phyloP scores from a whole-genome alignment of 768 basidiomycete species.

The Dioszegia crocea region DNA sequence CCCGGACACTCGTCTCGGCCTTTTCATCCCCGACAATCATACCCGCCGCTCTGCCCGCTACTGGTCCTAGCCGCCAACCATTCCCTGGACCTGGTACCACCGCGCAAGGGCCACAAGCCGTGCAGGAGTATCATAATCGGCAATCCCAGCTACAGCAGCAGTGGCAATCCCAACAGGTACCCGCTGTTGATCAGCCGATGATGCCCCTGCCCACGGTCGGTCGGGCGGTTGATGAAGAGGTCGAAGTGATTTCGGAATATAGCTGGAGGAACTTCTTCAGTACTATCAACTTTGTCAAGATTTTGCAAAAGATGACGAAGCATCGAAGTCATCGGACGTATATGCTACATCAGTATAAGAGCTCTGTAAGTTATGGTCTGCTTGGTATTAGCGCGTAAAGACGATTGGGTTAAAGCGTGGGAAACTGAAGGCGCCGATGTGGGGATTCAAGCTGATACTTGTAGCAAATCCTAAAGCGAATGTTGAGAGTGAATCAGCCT shows the following conservation, averaged over 20 bases:
- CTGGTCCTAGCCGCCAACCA: background rate
- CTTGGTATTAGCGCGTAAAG: too few relatives aligned
- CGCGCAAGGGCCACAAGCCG: background rate
- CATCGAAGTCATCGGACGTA: slow-evolving; percentile 88
- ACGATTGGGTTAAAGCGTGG: too few relatives aligned
- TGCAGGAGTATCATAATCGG: too few relatives aligned
- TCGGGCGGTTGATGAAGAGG: slow-evolving; percentile 66
- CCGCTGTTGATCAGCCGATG: background rate
- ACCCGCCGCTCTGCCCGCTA: slow-evolving; percentile 55
- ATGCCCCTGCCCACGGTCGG: background rate
- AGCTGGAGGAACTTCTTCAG: slow-evolving; percentile 98
- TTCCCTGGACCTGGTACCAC: slow-evolving; percentile 35
- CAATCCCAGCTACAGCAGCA: slow-evolving; percentile 58
- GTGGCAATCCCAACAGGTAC: background rate
- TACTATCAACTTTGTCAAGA: slow-evolving; percentile 92
- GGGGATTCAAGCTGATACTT: too few relatives aligned
- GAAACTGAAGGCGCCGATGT: too few relatives aligned
- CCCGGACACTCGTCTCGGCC: background rate
- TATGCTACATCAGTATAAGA: slow-evolving; percentile 97
- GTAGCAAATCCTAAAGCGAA: slow-evolving; percentile 93
- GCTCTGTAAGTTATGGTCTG: slow-evolving; percentile 64
- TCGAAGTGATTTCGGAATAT: slow-evolving; percentile 88
- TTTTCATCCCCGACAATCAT: slow-evolving; percentile 54
- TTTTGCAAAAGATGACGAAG: slow-evolving; percentile 97
- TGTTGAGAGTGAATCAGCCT: slow-evolving; percentile 88